A percentile compares a stretch with the other conserved stretches of the same genome.
phyloP scores from a whole-genome alignment of 805 yeast species.

The Wickerhamiella nectarea region DNA sequence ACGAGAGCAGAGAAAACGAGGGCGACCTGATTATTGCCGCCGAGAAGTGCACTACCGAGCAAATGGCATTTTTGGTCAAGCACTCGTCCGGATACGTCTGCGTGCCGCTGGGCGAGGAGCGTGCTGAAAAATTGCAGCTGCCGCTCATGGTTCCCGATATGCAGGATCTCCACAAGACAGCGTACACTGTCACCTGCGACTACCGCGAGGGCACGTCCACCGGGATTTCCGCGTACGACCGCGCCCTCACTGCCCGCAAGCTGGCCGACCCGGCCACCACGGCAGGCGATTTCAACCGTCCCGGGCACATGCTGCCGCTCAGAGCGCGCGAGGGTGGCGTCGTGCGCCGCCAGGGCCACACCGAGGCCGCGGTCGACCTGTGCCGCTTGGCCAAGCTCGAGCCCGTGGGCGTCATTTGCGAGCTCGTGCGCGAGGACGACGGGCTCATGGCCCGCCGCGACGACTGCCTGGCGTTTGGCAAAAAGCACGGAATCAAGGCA shows the following conservation, averaged over 20 bases:
- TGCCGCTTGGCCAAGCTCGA: conserved; percentile 60
- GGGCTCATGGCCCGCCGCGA: conserved; percentile 91
- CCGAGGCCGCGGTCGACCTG: conserved; percentile 91
- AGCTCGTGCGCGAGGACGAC: conserved; percentile 81
- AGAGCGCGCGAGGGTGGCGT: conserved; percentile 83
- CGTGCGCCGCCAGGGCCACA: conserved; percentile 76
- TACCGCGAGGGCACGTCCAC: conserved; percentile 82
- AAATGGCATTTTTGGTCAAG: conserved; percentile 90
- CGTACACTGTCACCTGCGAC: conserved; percentile 89
- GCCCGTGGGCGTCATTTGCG: conserved; percentile 89
- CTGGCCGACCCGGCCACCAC: conserved; percentile 49
- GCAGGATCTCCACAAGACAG: conserved; percentile 87
- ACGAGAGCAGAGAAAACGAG: conserved; percentile 90
- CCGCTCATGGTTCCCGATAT: conserved; percentile 58
- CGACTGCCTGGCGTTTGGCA: conserved; percentile 64
- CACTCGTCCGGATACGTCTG: conserved; percentile 73
- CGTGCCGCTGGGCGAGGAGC: conserved; percentile 63
- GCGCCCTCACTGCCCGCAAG: conserved; percentile 66
- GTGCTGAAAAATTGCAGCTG: conserved; percentile 69
- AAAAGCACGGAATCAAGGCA: conserved; percentile 47
- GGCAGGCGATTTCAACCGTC: conserved; percentile 63
- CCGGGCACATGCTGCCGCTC: conserved; percentile 90
- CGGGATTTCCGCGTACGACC: conserved; percentile 89
- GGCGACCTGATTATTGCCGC: conserved; percentile 97
- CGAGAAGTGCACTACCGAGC: conserved; percentile 54